Conservation (phyloP, 2,329 filamentous ascomycete species). For the Diplodia corticola region DNA sequence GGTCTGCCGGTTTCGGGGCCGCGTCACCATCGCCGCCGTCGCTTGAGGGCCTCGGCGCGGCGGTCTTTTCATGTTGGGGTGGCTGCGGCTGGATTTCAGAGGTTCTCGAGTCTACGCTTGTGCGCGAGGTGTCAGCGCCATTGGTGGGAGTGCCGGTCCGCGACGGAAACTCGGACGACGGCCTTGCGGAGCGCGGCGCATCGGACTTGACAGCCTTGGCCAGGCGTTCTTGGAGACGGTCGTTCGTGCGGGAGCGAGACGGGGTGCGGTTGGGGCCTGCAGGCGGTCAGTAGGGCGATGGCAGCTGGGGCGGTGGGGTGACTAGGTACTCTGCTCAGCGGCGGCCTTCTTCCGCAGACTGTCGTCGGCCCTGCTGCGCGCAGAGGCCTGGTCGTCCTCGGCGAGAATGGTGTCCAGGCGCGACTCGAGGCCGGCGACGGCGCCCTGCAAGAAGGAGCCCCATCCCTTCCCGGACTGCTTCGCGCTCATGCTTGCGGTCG, state of each 20-base stretch:
- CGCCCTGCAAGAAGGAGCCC: conserved; percentile 73
- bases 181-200: conserved; percentile 48
- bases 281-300: conserved; percentile 28
- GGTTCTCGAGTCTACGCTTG: conserved; percentile 47
- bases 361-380: conserved; percentile 44
- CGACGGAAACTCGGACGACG: conserved; percentile 54
- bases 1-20: not conserved
- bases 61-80: not conserved
- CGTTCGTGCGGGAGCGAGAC: conserved; percentile 66
- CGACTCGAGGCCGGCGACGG: conserved; percentile 91
- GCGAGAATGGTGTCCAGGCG: conserved; percentile 87
- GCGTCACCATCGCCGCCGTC: not conserved
- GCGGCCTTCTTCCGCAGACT: conserved; percentile 35
- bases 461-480: conserved; percentile 37
- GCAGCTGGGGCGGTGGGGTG: not conserved
- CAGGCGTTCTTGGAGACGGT: conserved; percentile 83
- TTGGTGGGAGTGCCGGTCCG: conserved; percentile 55
- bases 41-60: not conserved
- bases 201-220: conserved; percentile 78
- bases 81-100: conserved; percentile 32
- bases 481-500: conserved; percentile 25
- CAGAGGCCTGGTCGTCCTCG: conserved; percentile 65
- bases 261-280: conserved; percentile 61
- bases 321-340: conserved; percentile 38
- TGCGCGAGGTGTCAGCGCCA: conserved; percentile 43